Conservation (phyloP, 108 stramenopile genomes). For the Aureococcus anophagefferens region DNA sequence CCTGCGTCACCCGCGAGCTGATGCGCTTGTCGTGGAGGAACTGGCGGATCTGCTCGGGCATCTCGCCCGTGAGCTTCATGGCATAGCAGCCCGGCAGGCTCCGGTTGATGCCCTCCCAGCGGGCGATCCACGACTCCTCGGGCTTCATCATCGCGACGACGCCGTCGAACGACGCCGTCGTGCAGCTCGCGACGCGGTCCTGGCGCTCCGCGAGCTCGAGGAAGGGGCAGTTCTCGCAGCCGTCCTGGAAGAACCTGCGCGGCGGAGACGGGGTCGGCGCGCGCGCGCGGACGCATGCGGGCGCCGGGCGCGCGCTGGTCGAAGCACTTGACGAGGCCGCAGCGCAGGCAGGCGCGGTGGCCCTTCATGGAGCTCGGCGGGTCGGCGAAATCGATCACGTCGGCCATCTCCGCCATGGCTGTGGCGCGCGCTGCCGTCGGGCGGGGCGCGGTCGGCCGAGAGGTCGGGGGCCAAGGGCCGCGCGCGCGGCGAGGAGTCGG, state of each 20-base stretch:
- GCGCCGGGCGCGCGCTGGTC: no score
- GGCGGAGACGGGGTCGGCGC: no score
- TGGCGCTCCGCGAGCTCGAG: constrained; percentile 30
- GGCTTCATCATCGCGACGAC: constrained; percentile 33
- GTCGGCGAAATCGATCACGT: not conserved
- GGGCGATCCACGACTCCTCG: constrained; percentile 26
- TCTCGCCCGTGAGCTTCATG: constrained; percentile 30
- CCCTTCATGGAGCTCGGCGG: not conserved
- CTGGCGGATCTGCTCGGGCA: constrained; percentile 8
- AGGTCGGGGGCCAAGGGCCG: no score
- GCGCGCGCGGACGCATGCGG: no score
- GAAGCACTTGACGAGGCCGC: constrained; percentile 24
- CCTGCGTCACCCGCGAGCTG: no score
- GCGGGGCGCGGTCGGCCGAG: no score
- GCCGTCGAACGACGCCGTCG: constrained; percentile 32
- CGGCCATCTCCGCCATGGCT: no score
- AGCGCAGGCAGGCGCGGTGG: constrained; percentile 8
- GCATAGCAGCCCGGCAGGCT: constrained; percentile 16
- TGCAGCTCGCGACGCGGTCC: constrained; percentile 31
- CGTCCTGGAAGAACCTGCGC: constrained; percentile 24
- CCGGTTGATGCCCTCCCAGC: constrained; percentile 33
- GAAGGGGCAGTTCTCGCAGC: constrained; percentile 39
- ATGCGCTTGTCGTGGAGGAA: not conserved
- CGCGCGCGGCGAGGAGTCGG: no score
- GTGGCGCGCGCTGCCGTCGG: no score